phyloP scores from a whole-genome alignment of 148 eudicot genomes.

The Diospyros lotus region DNA sequence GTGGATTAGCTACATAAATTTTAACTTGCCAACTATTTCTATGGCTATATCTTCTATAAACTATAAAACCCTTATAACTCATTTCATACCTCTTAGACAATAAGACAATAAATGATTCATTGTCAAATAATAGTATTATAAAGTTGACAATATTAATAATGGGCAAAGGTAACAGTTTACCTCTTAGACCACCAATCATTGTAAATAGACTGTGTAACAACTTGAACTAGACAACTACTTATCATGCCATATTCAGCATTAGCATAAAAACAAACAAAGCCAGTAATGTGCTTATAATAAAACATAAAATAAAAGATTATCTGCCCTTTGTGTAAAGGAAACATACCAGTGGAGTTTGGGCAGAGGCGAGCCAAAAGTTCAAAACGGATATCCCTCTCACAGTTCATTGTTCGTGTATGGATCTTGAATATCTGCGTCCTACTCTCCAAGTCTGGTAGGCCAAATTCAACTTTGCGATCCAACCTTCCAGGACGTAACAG shows the following conservation, averaged over 20 bases:
- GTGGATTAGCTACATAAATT: no score
- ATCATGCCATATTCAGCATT: no score
- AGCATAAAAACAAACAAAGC: background rate
- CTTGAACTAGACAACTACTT: background rate
- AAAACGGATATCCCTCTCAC: constrained; percentile 87
- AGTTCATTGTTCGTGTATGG: constrained; percentile 91
- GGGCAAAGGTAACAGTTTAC: background rate
- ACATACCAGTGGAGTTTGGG: constrained; percentile 88
- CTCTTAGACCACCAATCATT: background rate
- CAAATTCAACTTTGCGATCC: constrained; percentile 91
- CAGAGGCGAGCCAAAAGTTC: constrained; percentile 96
- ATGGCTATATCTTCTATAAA: no score
- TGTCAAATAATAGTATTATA: background rate
- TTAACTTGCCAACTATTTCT: no score
- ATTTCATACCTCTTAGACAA: no score
- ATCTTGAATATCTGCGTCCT: constrained; percentile 90
- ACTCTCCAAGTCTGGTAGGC: constrained; percentile 86
- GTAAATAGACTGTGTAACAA: background rate
- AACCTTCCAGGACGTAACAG: constrained; percentile 85
- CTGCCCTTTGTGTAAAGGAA: background rate
- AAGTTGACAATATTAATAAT: background rate
- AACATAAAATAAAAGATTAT: background rate
- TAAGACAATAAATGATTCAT: no score
- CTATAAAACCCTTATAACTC: no score
- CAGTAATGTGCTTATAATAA: background rate